Evolutionary conservation across 2,329 filamentous ascomycete species (phyloP), one percentile per base, ranked within the genome.

Genomic region (Aspergillus caelatus): DNA sequence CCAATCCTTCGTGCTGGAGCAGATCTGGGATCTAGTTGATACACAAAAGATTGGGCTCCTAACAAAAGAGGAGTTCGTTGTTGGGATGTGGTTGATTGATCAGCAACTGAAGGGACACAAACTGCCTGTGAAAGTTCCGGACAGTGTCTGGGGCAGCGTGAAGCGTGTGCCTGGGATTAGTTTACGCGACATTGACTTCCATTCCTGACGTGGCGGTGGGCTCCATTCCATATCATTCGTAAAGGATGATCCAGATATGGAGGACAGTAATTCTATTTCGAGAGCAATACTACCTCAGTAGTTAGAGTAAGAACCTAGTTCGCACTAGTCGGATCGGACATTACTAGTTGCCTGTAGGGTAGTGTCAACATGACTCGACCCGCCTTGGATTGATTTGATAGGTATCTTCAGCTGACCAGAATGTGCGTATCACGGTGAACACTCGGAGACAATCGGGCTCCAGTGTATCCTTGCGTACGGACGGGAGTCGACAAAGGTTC

Each of bases 41-140:
- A 71, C 73, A 16, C 74, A 76, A 62, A 67, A 69, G 4, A 72
- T 75, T 34, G 78, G 78, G 14, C 72, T 80, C 56, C 66, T 83
- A 32, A 75, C 73, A 21, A 72, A 77, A 60, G 80, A 82, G 57
- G 81, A 83, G 70, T 84, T 84, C 60, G 79, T 83, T 56, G 81
- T 83, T 46, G 82, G 82, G 28, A 77, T 83, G 73, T 84, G 81
- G 81, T 70, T 84, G 61, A 82, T 84, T 60, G 82, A 84, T 68
- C 80, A 83, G 69, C 74, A 77, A 63, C 65, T 84, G 52, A 81
- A 79, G 65, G 82, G 82, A 6, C 77, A 79, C 52, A 83, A 83
- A 65, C 71, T 83, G 45, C 82, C 82, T 2, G 68, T 71, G 11
- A 78, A 75, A 58, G 80, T 84, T 6, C 78, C 79, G 11, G 75